Percentiles rank a stretch among this genome's conserved stretches.
These are phyloP conservation scores for Cordyceps fumosorosea DNA, from an alignment of 2,329 filamentous ascomycete genomes.

Conservation along the genomic window DNA sequence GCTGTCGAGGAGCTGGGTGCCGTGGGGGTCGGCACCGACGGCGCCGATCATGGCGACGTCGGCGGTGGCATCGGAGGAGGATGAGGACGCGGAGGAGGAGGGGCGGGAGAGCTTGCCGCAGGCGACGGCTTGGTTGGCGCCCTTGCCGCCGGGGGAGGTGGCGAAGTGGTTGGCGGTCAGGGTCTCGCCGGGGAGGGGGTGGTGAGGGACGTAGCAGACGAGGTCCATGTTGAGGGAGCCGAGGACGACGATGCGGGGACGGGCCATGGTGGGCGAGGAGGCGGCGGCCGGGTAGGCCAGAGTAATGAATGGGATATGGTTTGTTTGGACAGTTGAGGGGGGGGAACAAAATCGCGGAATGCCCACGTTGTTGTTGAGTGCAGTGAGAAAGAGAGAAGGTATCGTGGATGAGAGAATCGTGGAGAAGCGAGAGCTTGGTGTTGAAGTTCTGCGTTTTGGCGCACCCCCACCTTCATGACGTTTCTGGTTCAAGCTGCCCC, in stretches of 20 bases:
- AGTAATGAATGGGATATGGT: background rate
- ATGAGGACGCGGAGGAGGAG: conserved; percentile 25
- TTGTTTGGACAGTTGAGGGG: background rate
- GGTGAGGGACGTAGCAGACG: conserved; percentile 76
- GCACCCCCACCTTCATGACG: background rate
- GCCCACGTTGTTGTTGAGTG: background rate
- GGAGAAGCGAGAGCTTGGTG: background rate
- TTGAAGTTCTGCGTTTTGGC: background rate
- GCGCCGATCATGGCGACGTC: conserved; percentile 66
- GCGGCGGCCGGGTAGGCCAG: too few relatives aligned
- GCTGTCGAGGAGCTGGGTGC: conserved; percentile 49
- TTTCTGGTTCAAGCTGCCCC: background rate
- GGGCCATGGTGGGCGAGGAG: conserved; percentile 18
- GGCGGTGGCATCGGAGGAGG: conserved; percentile 28
- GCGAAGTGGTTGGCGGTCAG: conserved; percentile 71
- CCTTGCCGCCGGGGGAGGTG: conserved; percentile 84
- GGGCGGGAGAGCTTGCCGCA: conserved; percentile 72
- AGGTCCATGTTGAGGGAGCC: conserved; percentile 95
- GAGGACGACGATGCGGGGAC: conserved; percentile 66
- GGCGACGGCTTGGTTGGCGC: conserved; percentile 90
- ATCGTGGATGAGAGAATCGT: too few relatives aligned
- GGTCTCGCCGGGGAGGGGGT: conserved; percentile 81
- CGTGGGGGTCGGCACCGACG: conserved; percentile 64
- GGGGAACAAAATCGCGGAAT: too few relatives aligned
- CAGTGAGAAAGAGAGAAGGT: background rate